These are phyloP conservation scores for Corymbia maculata DNA, from an alignment of 345 rosid species.

Conservation along the genomic window DNA sequence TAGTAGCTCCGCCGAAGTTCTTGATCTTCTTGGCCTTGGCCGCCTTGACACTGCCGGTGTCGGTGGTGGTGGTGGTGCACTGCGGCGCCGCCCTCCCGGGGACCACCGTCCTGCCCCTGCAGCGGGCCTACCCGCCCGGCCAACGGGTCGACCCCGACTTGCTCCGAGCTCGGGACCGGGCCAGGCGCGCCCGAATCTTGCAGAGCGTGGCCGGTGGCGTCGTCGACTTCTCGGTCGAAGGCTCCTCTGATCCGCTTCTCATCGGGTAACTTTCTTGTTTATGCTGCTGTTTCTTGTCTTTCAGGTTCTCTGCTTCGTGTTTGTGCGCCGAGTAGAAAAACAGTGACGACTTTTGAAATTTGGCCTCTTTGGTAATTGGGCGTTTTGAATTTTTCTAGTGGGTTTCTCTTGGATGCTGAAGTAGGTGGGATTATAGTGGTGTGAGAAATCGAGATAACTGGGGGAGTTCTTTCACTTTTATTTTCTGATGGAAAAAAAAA, in stretches of 20 bases:
- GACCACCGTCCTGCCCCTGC: slow-evolving; percentile 34
- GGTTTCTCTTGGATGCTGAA: background rate
- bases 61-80: slow-evolving; percentile 15
- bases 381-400: background rate
- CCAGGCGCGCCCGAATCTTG: slow-evolving; percentile 68
- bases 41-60: slow-evolving; percentile 8
- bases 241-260: slow-evolving; percentile 80
- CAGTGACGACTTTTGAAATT: background rate
- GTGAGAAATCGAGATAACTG: background rate
- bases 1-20: background rate
- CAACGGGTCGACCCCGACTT: slow-evolving; percentile 31
- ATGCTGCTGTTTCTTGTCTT: background rate
- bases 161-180: slow-evolving; percentile 58
- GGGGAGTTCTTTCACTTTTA: background rate
- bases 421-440: background rate
- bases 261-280: slow-evolving; percentile 47
- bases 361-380: background rate
- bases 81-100: slow-evolving; percentile 1
- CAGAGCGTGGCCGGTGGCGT: slow-evolving; percentile 41
- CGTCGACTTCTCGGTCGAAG: slow-evolving; percentile 62
- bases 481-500: background rate
- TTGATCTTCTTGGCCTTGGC: slow-evolving; percentile 7
- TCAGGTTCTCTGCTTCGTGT: background rate
- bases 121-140: slow-evolving; percentile 57
- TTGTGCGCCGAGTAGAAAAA: background rate